Conservation (phyloP, 352 stramenopile genomes). For the Pythium vanterpoolii region DNA sequence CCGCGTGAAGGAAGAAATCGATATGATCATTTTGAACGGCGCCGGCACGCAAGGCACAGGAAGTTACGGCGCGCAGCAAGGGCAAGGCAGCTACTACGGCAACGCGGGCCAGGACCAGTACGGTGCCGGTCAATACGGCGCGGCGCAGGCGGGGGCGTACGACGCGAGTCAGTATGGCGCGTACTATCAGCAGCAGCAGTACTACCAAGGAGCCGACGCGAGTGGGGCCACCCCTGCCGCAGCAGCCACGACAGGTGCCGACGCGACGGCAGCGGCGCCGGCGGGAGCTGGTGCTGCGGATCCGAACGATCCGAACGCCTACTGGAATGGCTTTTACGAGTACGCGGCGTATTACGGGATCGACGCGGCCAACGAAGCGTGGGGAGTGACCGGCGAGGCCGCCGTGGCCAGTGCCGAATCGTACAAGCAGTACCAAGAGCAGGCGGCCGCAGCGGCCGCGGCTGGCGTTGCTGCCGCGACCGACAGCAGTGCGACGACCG, state of each 20-base stretch:
- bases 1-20: conserved; percentile 75
- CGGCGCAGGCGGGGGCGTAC: conserved; percentile 25
- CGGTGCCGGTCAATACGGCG: conserved; percentile 28
- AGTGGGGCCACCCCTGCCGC: conserved; percentile 25
- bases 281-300: conserved; percentile 35
- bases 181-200: conserved; percentile 82
- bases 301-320: conserved; percentile 85
- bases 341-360: conserved; percentile 88
- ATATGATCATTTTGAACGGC: conserved; percentile 76
- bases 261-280: background rate
- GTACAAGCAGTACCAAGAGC: conserved; percentile 73
- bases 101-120: conserved; percentile 52
- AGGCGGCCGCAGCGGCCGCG: conserved; percentile 28
- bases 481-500: conserved; percentile 4
- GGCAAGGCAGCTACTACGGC: conserved; percentile 29
- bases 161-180: conserved; percentile 59
- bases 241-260: conserved; percentile 12
- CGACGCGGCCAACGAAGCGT: conserved; percentile 79
- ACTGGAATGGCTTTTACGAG: conserved; percentile 89
- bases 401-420: conserved; percentile 63
- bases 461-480: conserved; percentile 22
- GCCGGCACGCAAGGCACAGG: conserved; percentile 43
- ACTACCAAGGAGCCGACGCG: conserved; percentile 39
- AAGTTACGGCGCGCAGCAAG: conserved; percentile 23
- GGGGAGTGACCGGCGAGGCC: conserved; percentile 76